These are phyloP conservation scores for Termitomyces sp. DNA, from an alignment of 768 basidiomycete species.

Conservation along the genomic window DNA sequence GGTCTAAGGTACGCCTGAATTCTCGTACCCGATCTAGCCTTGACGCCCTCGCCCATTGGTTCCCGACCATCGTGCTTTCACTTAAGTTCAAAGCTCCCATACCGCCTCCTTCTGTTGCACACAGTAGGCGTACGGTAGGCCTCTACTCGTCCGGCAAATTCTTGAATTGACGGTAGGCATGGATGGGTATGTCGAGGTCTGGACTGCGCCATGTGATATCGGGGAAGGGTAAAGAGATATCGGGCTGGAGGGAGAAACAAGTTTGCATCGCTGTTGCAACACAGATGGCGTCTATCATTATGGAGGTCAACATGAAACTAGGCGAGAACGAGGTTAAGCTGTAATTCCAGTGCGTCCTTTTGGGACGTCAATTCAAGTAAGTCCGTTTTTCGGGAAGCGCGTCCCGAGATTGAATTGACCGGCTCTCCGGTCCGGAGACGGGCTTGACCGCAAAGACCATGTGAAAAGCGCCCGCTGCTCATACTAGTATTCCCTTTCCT, in stretches of 20 bases:
- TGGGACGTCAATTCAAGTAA: too few species aligned
- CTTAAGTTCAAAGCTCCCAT: slow-evolving; percentile 64
- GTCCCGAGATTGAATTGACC: too few species aligned
- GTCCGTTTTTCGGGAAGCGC: too few species aligned
- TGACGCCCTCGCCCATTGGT: slow-evolving; percentile 23
- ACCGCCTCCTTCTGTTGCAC: slow-evolving; percentile 33
- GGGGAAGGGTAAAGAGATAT: slow-evolving; percentile 36
- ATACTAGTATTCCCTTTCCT: too few species aligned
- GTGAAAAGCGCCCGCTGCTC: too few species aligned
- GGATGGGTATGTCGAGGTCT: slow-evolving; percentile 59
- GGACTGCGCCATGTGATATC: slow-evolving; percentile 59
- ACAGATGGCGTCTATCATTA: slow-evolving; percentile 54
- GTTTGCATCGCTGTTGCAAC: slow-evolving; percentile 58
- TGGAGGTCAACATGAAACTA: slow-evolving; percentile 33
- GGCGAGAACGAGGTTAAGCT: slow-evolving; percentile 21
- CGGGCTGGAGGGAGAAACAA: slow-evolving; percentile 59
- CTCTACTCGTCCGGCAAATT: slow-evolving; percentile 52
- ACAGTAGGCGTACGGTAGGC: slow-evolving; percentile 52
- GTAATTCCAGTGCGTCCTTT: background rate
- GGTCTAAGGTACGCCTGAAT: slow-evolving; percentile 22
- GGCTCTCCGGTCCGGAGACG: too few species aligned
- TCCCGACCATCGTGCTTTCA: slow-evolving; percentile 56
- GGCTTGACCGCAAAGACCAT: too few species aligned
- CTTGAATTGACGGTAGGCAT: slow-evolving; percentile 49
- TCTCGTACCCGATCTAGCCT: background rate